Evolutionary conservation across 176 grass and related monocot genomes (phyloP).

Genomic region (Eleusine indica): DNA sequence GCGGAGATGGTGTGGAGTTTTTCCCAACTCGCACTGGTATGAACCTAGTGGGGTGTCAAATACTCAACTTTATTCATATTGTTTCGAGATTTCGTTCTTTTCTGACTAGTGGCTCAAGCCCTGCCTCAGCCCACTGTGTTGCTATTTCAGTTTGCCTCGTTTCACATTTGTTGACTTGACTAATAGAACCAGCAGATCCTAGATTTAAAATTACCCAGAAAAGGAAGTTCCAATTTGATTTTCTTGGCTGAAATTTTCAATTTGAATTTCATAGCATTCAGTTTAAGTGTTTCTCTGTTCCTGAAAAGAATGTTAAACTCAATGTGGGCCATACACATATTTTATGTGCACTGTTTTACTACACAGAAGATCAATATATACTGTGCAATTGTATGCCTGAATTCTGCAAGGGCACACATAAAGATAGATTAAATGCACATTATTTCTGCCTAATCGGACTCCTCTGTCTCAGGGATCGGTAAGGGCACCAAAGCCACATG

Average conservation of each 20-base stretch:
- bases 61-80: neutral
- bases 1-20: slow-evolving; percentile 17
- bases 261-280: neutral
- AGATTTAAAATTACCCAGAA: neutral
- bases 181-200: slow-evolving; percentile 15
- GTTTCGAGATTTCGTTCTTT: neutral
- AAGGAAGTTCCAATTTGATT: neutral
- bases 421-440: neutral
- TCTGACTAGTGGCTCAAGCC: slow-evolving; percentile 3
- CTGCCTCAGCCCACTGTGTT: slow-evolving; percentile 13
- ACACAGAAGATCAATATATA: neutral
- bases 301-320: neutral
- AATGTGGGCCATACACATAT: neutral
- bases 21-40: slow-evolving; percentile 8
- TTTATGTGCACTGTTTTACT: neutral
- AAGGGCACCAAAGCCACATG: slow-evolving; percentile 36
- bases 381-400: neutral
- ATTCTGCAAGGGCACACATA: neutral
- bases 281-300: neutral
- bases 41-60: neutral
- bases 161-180: slow-evolving; percentile 5
- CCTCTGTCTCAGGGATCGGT: slow-evolving; percentile 32
- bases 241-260: neutral
- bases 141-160: neutral
- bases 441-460: neutral